phyloP scores from a whole-genome alignment of 2,329 filamentous ascomycete species.

The Botrytis deweyae region DNA sequence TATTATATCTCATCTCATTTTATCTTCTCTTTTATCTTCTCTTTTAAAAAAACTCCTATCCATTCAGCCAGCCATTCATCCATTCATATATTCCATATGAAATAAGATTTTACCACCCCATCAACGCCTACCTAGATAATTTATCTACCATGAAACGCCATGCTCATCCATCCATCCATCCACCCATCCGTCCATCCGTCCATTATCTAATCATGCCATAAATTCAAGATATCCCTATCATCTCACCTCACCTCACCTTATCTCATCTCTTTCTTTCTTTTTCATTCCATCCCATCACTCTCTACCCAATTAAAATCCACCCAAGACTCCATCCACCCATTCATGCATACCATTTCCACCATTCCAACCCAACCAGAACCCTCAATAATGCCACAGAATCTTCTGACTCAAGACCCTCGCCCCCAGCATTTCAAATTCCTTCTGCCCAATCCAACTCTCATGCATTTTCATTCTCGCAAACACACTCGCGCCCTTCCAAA shows the following conservation, averaged over 20 bases:
- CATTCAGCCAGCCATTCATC: not conserved
- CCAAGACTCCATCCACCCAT: not conserved
- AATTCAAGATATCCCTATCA: slow-evolving; percentile 1
- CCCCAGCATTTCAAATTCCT: slow-evolving; percentile 86
- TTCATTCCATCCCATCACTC: not conserved
- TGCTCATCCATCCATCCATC: not conserved
- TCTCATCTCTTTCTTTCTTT: not conserved
- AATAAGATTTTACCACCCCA: not conserved
- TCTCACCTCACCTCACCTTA: too few relatives aligned
- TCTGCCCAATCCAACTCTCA: slow-evolving; percentile 87
- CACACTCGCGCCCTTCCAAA: slow-evolving; percentile 96
- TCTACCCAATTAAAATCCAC: not conserved
- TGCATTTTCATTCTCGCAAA: slow-evolving; percentile 85
- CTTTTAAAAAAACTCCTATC: not conserved
- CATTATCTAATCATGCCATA: slow-evolving; percentile 2
- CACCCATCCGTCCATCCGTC: not conserved
- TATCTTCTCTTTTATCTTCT: not conserved
- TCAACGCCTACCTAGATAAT: not conserved
- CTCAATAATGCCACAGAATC: slow-evolving; percentile 45
- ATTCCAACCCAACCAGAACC: not conserved
- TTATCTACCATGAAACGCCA: not conserved
- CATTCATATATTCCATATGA: not conserved
- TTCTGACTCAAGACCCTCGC: slow-evolving; percentile 82
- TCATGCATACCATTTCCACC: not conserved
- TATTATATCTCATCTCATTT: not conserved